Evolutionary conservation across 1,139 yeast species (phyloP), one percentile per base, ranked within the genome.

Genomic region (Oligophagozyma castellii): DNA sequence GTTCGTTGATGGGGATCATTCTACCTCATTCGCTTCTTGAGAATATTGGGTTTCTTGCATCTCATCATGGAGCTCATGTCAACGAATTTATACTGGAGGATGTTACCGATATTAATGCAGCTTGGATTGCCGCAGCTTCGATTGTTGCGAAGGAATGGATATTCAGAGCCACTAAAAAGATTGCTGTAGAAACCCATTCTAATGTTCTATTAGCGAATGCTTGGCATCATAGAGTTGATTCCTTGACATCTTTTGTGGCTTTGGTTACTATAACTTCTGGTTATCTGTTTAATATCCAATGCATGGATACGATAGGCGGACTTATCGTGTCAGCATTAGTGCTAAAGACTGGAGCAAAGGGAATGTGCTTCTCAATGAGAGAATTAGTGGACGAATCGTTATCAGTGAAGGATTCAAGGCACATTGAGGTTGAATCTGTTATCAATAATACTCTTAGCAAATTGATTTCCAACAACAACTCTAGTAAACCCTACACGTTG

Each of bases 171-270:
- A 89, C 98, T 0, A 67, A 75, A 59, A 69, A 71, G 39, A 73
- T 89, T 12, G 96, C 95, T 3, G 59, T 64, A 26, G 61, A 67
- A 35, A 70, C 84, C 18, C 77, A 80, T 46, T 83, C 95, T 2
- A 80, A 81, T 38, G 96, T 89, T 4, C 64, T 89, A 32, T 75
- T 81, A 29, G 98, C 98, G 5, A 89, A 89, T 48, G 98, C 98
- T 3, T 89, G 96, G 95, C 98, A 89, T 51, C 98, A 89, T 50
- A 67, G 98, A 39, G 86, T 86, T 10, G 98, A 89, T 51, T 78
- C 94, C 2, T 56, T 89, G 41, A 92, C 96, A 0, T 84, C 95
- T 0, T 65, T 79, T 23, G 96, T 89, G n/a, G 95, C 96, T 0
- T 67, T 86, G 16, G 67, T 73, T 3, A 83, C 96, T 1, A 92